Percentiles rank a stretch among this genome's conserved stretches.
Evolutionary conservation across 2,329 filamentous ascomycete genomes (phyloP).

Genomic region (Trichoderma afroharzianum): DNA sequence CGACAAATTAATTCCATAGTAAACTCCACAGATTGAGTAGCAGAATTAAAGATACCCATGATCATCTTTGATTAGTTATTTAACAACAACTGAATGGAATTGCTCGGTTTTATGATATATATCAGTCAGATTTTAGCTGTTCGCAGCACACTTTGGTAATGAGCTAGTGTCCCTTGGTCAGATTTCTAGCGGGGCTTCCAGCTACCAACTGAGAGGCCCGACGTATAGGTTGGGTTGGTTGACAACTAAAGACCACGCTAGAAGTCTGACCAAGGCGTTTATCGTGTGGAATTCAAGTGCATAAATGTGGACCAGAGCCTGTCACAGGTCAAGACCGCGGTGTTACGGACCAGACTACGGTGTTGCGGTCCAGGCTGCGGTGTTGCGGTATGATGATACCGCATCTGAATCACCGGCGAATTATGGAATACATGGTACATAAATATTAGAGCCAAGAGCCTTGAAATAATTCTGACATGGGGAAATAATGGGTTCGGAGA

Average conservation of each 20-base stretch:
- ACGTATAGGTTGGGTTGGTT: background rate
- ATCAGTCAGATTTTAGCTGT: background rate
- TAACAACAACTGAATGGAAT: background rate
- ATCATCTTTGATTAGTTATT: background rate
- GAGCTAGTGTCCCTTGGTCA: background rate
- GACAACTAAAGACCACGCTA: background rate
- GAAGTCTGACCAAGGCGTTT: background rate
- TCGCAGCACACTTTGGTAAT: background rate
- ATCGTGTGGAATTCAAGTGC: background rate
- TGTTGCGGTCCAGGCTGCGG: background rate
- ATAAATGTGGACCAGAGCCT: background rate
- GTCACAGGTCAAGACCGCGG: background rate
- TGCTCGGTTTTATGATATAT: background rate
- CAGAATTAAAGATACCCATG: background rate
- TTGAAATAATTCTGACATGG: background rate
- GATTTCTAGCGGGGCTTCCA: background rate
- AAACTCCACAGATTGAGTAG: background rate
- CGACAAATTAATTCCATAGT: background rate
- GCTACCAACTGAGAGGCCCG: background rate
- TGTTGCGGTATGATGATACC: background rate
- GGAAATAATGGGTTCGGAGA: background rate
- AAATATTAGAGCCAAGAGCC: background rate
- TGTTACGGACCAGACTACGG: no score
- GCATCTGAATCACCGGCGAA: background rate
- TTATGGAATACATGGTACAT: background rate